Evolutionary conservation across 2,329 filamentous ascomycete species (phyloP), one percentile per base, ranked within the genome.

Genomic region (Neofusicoccum ribis): DNA sequence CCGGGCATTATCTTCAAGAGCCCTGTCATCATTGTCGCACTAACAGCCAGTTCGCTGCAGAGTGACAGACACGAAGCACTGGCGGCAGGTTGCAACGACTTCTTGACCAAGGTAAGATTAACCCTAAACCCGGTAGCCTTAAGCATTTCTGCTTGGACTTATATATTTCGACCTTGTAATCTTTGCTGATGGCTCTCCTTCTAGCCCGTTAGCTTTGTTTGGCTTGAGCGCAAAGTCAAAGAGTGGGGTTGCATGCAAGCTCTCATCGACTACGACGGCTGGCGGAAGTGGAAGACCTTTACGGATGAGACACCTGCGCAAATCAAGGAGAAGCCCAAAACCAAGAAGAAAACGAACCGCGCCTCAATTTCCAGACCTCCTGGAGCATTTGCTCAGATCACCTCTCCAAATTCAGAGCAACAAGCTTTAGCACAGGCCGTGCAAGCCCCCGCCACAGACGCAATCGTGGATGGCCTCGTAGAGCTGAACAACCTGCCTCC

Each of bases 211-310:
- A 96, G 96, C 76, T 97, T 97, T 74, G 91, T 96, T 66, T 99
- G 94, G 93, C 86, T 99, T 31, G 92, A 97, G 77, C 88, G 94
- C 65, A 99, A 99, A 78, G 93, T 98, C 71, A 97, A 96, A 80
- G 95, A 99, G 83, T 99, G 95, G 95, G 95, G 95, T 65, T 98
- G 95, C 82, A 99, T 99, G 95, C 95, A 98, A 81, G 95, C 95
- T 9, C 85, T 99, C 27, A 98, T 99, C 73, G 95, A 99, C 81
- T 98, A 95, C 76, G 94, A 98, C 76, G 95, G 95, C 67, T 99
- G 95, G 95, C 88, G 93, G 64, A 92, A 92, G 78, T 99, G 95
- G 95, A 97, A 97, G 77, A 91, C 95, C 72, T 94, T 91, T 64
- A 72, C 73, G 44, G 72, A 73, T 51, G 76, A 78, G 41, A 73